These are phyloP conservation scores for Begonia peltatifolia DNA, from an alignment of 306 rosid species.

Conservation along the genomic window DNA sequence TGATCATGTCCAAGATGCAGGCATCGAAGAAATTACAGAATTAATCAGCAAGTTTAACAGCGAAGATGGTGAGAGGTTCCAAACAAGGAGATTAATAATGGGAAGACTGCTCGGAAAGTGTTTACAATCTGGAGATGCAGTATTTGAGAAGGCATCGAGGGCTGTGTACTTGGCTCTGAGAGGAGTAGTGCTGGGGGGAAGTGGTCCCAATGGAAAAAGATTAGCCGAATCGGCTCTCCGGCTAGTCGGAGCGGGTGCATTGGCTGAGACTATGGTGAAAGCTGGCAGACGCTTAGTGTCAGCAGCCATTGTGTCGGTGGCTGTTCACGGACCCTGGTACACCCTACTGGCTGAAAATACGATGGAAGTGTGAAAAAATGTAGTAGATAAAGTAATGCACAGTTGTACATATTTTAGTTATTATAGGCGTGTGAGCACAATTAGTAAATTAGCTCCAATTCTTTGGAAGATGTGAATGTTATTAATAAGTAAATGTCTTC, in stretches of 20 bases:
- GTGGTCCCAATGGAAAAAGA: slow-evolving; percentile 46
- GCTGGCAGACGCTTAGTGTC: slow-evolving; percentile 59
- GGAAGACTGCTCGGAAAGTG: slow-evolving; percentile 65
- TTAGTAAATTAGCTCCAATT: too few species aligned
- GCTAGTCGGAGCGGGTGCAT: slow-evolving; percentile 55
- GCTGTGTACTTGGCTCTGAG: slow-evolving; percentile 57
- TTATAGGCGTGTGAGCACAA: too few species aligned
- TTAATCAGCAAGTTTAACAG: slow-evolving; percentile 29
- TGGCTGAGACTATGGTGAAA: slow-evolving; percentile 45
- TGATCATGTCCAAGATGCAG: slow-evolving; percentile 45
- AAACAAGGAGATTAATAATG: slow-evolving; percentile 40
- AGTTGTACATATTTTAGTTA: too few species aligned
- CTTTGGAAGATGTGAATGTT: too few species aligned
- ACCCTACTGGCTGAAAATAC: too few species aligned
- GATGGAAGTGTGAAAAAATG: too few species aligned
- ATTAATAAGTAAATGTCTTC: not conserved
- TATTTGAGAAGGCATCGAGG: slow-evolving; percentile 61
- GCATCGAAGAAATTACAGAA: slow-evolving; percentile 51
- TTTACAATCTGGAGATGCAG: slow-evolving; percentile 77
- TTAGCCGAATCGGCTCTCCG: slow-evolving; percentile 57
- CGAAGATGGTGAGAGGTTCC: slow-evolving; percentile 22
- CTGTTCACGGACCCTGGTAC: slow-evolving; percentile 85
- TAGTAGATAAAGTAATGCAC: too few species aligned
- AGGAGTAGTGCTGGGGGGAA: slow-evolving; percentile 68
- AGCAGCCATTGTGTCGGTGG: slow-evolving; percentile 57